These are phyloP conservation scores for Xylaria nigripes DNA, from an alignment of 495 filamentous ascomycete species.

Conservation along the genomic window DNA sequence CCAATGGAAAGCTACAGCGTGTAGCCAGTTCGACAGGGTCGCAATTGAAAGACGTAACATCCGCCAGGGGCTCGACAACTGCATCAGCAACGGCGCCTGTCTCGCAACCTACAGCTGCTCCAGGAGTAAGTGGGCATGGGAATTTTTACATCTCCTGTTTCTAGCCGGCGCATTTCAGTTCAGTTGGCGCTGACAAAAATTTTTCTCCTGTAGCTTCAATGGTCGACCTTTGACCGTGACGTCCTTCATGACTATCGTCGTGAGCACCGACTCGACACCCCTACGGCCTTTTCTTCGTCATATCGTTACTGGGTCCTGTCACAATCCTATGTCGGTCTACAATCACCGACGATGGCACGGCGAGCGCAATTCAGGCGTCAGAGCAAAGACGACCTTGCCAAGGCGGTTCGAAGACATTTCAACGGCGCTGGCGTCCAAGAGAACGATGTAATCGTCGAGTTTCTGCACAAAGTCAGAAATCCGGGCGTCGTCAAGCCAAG, in stretches of 20 bases:
- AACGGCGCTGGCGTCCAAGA: constrained; percentile 77
- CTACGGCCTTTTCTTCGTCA: constrained; percentile 59
- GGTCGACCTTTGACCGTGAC: constrained; percentile 61
- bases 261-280: constrained; percentile 63
- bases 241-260: constrained; percentile 76
- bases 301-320: constrained; percentile 66
- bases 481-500: constrained; percentile 27
- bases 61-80: constrained; percentile 22
- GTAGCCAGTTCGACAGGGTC: constrained; percentile 39
- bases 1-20: constrained; percentile 39
- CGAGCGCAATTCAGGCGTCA: constrained; percentile 55
- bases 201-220: constrained; percentile 52
- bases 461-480: constrained; percentile 69
- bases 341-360: constrained; percentile 64
- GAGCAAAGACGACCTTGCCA: constrained; percentile 70
- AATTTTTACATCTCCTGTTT: not conserved
- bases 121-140: constrained; percentile 16
- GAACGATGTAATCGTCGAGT: constrained; percentile 79
- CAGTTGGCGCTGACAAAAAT: constrained; percentile 19
- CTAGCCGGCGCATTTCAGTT: not conserved
- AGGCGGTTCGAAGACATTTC: constrained; percentile 80
- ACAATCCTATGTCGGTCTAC: constrained; percentile 58
- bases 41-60: constrained; percentile 34
- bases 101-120: constrained; percentile 13
- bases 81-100: constrained; percentile 16